phyloP scores from a whole-genome alignment of 495 filamentous ascomycete species.

The Penicillium goetzii region DNA sequence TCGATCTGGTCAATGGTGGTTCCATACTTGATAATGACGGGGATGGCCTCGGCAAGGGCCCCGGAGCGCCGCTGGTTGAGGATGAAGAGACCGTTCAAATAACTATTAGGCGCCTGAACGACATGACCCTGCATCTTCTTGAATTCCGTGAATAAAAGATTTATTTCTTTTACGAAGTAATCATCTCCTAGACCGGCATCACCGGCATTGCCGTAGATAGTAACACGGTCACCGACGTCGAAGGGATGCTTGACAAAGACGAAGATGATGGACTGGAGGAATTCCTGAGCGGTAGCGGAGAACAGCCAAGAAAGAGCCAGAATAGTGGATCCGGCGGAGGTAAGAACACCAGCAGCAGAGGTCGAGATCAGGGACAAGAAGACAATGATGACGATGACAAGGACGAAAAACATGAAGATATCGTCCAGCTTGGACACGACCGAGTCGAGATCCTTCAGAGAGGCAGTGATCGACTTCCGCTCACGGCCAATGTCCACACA shows the following conservation, averaged over 20 bases:
- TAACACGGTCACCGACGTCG: constrained; percentile 92
- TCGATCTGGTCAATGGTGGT: constrained; percentile 88
- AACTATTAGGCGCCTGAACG: constrained; percentile 93
- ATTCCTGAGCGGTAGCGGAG: constrained; percentile 90
- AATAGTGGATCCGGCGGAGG: constrained; percentile 81
- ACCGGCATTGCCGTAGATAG: constrained; percentile 89
- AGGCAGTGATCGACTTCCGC: constrained; percentile 92
- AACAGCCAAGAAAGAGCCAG: constrained; percentile 92
- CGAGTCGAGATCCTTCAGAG: constrained; percentile 91
- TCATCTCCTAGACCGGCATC: constrained; percentile 77
- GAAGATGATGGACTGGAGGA: constrained; percentile 88
- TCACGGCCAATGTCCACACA: constrained; percentile 95
- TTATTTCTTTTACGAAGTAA: constrained; percentile 94
- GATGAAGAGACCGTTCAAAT: constrained; percentile 91
- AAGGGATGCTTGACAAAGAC: constrained; percentile 99
- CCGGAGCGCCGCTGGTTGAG: constrained; percentile 92
- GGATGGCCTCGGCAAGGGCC: constrained; percentile 83
- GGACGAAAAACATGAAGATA: constrained; percentile 83
- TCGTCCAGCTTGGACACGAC: constrained; percentile 91
- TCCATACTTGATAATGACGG: constrained; percentile 84
- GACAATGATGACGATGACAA: constrained; percentile 77
- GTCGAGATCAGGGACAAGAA: constrained; percentile 88
- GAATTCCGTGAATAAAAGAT: constrained; percentile 95
- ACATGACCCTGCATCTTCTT: constrained; percentile 98
- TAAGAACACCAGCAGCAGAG: constrained; percentile 82